Evolutionary conservation across 768 basidiomycete genomes (phyloP).

Genomic region (Hericium rajendrae): DNA sequence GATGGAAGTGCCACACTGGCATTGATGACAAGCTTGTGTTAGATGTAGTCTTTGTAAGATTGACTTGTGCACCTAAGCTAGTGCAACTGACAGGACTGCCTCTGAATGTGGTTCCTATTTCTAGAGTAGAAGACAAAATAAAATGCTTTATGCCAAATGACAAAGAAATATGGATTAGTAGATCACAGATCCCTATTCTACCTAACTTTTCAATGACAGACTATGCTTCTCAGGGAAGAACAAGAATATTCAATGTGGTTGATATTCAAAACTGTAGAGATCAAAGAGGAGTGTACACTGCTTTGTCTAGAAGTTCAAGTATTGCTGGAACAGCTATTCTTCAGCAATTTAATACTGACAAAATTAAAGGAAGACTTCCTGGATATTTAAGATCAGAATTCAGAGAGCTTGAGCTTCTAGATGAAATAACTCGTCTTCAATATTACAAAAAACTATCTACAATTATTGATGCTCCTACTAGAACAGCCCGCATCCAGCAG

Average conservation of each 20-base stretch:
- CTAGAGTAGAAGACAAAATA: neutral
- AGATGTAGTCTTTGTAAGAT: constrained; percentile 10
- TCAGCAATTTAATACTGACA: constrained; percentile 3
- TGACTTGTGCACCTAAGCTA: constrained; percentile 2
- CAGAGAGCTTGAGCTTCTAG: constrained; percentile 7
- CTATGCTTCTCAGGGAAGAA: constrained; percentile 16
- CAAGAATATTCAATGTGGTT: constrained; percentile 10
- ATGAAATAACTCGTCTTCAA: constrained; percentile 5
- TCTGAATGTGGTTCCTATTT: constrained; percentile 14
- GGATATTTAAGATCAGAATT: constrained; percentile 14
- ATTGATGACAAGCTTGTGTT: neutral
- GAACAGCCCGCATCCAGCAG: neutral
- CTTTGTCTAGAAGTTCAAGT: constrained; percentile 13
- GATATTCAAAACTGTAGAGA: constrained; percentile 7
- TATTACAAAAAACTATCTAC: neutral
- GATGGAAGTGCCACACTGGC: constrained; percentile 3
- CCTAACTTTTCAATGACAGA: constrained; percentile 20
- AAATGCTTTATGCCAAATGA: constrained; percentile 7
- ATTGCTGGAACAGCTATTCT: constrained; percentile 12
- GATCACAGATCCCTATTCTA: constrained; percentile 11
- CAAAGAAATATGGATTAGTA: neutral
- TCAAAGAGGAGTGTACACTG: constrained; percentile 16
- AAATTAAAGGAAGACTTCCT: constrained; percentile 7
- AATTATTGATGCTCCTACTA: neutral
- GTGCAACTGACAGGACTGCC: constrained; percentile 10